Evolutionary conservation across 768 basidiomycete species (phyloP).

Genomic region (Podaxis sp.): DNA sequence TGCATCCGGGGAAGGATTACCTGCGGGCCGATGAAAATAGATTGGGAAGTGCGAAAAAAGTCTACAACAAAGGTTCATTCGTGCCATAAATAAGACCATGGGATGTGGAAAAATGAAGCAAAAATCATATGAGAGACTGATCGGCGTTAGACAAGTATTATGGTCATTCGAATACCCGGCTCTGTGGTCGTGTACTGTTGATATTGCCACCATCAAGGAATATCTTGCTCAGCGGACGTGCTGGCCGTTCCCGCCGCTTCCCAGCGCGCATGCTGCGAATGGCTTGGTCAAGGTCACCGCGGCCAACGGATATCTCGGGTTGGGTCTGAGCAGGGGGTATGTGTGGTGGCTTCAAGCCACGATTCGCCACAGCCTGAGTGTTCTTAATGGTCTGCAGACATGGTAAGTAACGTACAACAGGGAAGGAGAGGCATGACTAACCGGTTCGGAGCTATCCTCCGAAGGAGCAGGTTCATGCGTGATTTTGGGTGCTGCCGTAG

Average conservation of each 20-base stretch:
- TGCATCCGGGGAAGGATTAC: not conserved
- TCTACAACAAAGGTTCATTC: not conserved
- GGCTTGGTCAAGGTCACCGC: constrained; percentile 82
- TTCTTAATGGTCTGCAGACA: constrained; percentile 42
- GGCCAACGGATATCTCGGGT: constrained; percentile 56
- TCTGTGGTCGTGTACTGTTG: constrained; percentile 25
- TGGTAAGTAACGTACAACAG: constrained; percentile 9
- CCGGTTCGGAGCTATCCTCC: constrained; percentile 22
- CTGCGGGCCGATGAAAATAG: not conserved
- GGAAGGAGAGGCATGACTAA: constrained; percentile 12
- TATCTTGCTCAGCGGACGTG: constrained; percentile 72
- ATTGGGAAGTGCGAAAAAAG: not conserved
- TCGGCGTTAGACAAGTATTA: not conserved
- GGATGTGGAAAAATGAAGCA: not conserved
- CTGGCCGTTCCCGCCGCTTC: constrained; percentile 47
- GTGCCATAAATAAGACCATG: not conserved
- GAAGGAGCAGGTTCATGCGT: constrained; percentile 21
- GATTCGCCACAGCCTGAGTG: constrained; percentile 21
- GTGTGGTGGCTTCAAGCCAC: constrained; percentile 20
- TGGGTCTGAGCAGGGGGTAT: constrained; percentile 34
- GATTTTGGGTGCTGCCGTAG: constrained; percentile 21
- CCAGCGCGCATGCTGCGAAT: constrained; percentile 79
- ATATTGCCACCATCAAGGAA: constrained; percentile 62
- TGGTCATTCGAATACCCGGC: constrained; percentile 29
- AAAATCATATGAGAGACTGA: not conserved